These are phyloP conservation scores for Colletotrichum destructivum DNA, from an alignment of 2,329 filamentous ascomycete genomes.

Conservation along the genomic window DNA sequence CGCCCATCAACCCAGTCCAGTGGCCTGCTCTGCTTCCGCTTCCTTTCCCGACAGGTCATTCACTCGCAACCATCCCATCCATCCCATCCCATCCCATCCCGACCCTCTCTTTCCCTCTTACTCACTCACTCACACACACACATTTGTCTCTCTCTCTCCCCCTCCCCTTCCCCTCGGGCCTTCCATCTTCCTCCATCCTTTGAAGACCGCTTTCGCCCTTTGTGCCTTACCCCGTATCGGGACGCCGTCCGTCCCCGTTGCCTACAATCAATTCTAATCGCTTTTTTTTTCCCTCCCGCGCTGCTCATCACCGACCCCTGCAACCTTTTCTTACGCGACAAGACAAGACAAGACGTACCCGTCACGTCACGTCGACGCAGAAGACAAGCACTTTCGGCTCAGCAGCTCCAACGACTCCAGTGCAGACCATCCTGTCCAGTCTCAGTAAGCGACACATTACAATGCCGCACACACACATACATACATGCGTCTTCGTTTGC, in stretches of 20 bases:
- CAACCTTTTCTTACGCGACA: constrained; percentile 33
- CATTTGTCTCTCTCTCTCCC: not conserved
- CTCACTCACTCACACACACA: constrained; percentile 8
- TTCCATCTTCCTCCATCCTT: constrained; percentile 23
- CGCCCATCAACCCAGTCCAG: constrained; percentile 1
- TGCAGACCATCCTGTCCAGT: constrained; percentile 6
- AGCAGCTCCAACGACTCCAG: constrained; percentile 23
- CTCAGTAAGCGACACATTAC: constrained; percentile 31
- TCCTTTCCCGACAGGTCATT: constrained; percentile 18
- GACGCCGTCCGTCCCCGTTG: constrained; percentile 27
- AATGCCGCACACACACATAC: not conserved
- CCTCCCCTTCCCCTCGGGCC: not conserved
- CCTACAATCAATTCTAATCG: constrained; percentile 32
- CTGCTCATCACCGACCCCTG: constrained; percentile 16
- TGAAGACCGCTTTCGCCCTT: constrained; percentile 29
- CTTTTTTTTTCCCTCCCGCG: constrained; percentile 12
- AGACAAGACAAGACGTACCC: not conserved
- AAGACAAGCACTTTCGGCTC: constrained; percentile 3
- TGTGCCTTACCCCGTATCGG: constrained; percentile 25
- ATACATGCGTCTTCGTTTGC: not conserved
- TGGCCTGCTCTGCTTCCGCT: constrained; percentile 3
- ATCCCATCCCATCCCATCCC: constrained; percentile 17
- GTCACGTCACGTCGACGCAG: constrained; percentile 30
- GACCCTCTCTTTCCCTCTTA: constrained; percentile 14
- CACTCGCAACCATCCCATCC: constrained; percentile 9